Percentiles rank a stretch among this genome's conserved stretches.
These are phyloP conservation scores for Penicillium subrubescens DNA, from an alignment of 495 filamentous ascomycete genomes.

Conservation along the genomic window DNA sequence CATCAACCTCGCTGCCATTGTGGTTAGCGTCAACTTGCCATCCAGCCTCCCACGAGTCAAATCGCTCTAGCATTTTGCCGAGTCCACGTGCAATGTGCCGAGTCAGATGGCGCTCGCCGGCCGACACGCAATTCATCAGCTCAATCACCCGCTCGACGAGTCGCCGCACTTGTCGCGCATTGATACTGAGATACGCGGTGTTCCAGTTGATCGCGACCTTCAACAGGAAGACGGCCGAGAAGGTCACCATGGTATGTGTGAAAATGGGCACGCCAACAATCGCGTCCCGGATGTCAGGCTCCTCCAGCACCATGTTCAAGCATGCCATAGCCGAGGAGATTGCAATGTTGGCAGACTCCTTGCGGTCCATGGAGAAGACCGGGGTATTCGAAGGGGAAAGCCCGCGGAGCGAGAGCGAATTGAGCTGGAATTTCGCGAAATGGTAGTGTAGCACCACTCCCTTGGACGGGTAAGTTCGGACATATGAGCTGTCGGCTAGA, in stretches of 20 bases:
- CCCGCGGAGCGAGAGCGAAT: slow-evolving; percentile 58
- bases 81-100: slow-evolving; percentile 55
- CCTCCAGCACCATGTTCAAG: slow-evolving; percentile 57
- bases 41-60: slow-evolving; percentile 47
- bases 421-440: slow-evolving; percentile 62
- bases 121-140: slow-evolving; percentile 53
- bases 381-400: slow-evolving; percentile 51
- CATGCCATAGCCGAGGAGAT: slow-evolving; percentile 59
- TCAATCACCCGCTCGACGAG: slow-evolving; percentile 53
- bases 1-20: slow-evolving; percentile 23
- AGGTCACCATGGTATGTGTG: slow-evolving; percentile 66
- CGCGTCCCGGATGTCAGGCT: slow-evolving; percentile 57
- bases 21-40: slow-evolving; percentile 31
- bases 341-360: slow-evolving; percentile 57
- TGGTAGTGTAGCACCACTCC: slow-evolving; percentile 62
- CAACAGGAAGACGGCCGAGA: slow-evolving; percentile 57
- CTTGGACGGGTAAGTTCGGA: slow-evolving; percentile 60
- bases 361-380: slow-evolving; percentile 55
- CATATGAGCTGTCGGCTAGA: slow-evolving; percentile 51
- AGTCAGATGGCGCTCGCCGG: slow-evolving; percentile 55
- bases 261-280: slow-evolving; percentile 62
- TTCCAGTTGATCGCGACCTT: slow-evolving; percentile 60
- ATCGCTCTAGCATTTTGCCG: slow-evolving; percentile 54
- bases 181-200: slow-evolving; percentile 48
- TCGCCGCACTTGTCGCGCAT: slow-evolving; percentile 46